These are phyloP conservation scores for Lagenidium giganteum DNA, from an alignment of 352 stramenopile genomes.

Conservation along the genomic window DNA sequence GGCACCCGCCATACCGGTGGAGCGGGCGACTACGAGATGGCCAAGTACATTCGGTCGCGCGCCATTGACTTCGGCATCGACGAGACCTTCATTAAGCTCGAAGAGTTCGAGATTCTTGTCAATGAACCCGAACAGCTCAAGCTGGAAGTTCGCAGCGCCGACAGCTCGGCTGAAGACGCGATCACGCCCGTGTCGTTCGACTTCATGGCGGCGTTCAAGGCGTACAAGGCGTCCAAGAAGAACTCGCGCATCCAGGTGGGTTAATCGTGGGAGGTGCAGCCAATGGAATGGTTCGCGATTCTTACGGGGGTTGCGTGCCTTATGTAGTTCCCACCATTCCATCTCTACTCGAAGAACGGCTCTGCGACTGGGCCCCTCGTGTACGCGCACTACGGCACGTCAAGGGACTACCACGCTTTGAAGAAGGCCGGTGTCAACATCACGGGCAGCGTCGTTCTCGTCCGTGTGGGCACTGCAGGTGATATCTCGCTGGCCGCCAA, in stretches of 20 bases:
- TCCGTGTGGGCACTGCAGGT: constrained; percentile 65
- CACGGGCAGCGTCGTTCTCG: constrained; percentile 40
- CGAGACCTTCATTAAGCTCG: constrained; percentile 68
- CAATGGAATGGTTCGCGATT: background rate
- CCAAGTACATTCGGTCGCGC: constrained; percentile 67
- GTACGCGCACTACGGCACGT: constrained; percentile 72
- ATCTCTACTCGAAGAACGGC: constrained; percentile 81
- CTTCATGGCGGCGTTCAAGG: constrained; percentile 31
- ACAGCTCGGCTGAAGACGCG: constrained; percentile 2
- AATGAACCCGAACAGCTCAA: constrained; percentile 65
- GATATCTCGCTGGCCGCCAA: constrained; percentile 69
- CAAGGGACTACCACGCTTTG: constrained; percentile 61
- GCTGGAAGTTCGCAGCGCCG: constrained; percentile 24
- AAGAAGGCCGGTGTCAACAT: constrained; percentile 43
- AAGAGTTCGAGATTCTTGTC: constrained; percentile 78
- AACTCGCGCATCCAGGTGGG: constrained; percentile 22
- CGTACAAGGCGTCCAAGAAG: constrained; percentile 27
- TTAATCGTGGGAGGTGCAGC: constrained; percentile 1
- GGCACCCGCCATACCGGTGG: constrained; percentile 52
- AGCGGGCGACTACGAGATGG: constrained; percentile 65
- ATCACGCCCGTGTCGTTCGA: constrained; percentile 17
- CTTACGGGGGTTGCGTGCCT: background rate
- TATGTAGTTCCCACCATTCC: constrained; percentile 48
- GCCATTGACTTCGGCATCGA: constrained; percentile 75
- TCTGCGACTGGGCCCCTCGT: constrained; percentile 47